Evolutionary conservation across 352 stramenopile genomes (phyloP).

Genomic region (Pythium brassicae): DNA sequence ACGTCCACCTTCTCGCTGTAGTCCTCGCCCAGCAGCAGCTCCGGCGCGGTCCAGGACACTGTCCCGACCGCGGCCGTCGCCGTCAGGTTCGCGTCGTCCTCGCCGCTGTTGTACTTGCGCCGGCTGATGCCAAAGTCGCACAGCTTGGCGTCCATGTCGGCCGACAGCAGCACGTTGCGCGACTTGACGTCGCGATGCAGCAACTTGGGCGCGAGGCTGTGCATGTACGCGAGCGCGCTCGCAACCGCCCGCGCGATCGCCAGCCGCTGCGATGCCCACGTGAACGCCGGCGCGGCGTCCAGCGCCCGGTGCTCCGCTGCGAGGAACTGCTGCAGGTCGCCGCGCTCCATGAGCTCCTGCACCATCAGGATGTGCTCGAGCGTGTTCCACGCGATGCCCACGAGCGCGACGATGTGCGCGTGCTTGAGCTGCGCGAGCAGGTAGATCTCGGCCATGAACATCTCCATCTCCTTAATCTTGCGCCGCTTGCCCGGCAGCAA

Average conservation of each 20-base stretch:
- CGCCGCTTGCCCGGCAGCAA: slow-evolving; percentile 45
- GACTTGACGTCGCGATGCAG: slow-evolving; percentile 1
- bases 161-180: background rate
- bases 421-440: slow-evolving; percentile 68
- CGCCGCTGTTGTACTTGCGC: slow-evolving; percentile 34
- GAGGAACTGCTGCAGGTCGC: slow-evolving; percentile 63
- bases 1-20: slow-evolving; percentile 78
- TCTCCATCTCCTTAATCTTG: slow-evolving; percentile 56
- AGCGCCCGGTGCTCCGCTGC: slow-evolving; percentile 15
- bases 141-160: slow-evolving; percentile 39
- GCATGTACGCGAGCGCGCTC: slow-evolving; percentile 74
- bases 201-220: slow-evolving; percentile 17
- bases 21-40: slow-evolving; percentile 55
- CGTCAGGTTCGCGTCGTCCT: slow-evolving; percentile 46
- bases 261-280: slow-evolving; percentile 49
- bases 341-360: slow-evolving; percentile 67
- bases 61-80: slow-evolving; percentile 45
- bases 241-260: slow-evolving; percentile 51
- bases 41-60: slow-evolving; percentile 60
- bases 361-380: slow-evolving; percentile 69
- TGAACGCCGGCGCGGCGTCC: slow-evolving; percentile 19
- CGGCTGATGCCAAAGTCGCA: slow-evolving; percentile 52
- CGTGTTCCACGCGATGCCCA: slow-evolving; percentile 69
- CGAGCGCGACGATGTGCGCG: slow-evolving; percentile 54
- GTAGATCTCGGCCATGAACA: slow-evolving; percentile 76